Conservation (phyloP, 176 grass and related monocot genomes). For the Rhipidocladum racemiflorum region DNA sequence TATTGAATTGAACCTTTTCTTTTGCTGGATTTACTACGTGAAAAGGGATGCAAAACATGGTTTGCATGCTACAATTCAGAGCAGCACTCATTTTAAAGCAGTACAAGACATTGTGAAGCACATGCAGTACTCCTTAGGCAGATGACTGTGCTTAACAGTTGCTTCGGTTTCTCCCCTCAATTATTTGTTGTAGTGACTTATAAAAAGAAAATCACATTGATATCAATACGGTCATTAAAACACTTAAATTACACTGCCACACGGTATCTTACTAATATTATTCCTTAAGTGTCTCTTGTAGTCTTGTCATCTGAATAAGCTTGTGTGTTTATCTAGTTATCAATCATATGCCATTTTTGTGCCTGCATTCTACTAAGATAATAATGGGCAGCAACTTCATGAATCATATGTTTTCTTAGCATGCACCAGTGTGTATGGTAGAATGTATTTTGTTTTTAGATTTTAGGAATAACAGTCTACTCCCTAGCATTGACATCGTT, state of each 20-base stretch:
- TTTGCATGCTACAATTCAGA: background rate
- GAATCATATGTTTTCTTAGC: background rate
- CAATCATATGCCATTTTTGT: background rate
- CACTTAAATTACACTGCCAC: background rate
- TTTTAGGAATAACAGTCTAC: background rate
- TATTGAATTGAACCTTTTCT: background rate
- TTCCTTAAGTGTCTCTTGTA: background rate
- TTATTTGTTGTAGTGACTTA: background rate
- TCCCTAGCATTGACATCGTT: background rate
- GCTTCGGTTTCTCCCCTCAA: background rate
- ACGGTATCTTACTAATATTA: constrained; percentile 11
- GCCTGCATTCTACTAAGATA: background rate
- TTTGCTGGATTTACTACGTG: background rate
- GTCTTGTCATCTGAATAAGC: background rate
- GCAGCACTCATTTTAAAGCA: background rate
- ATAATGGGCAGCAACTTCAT: background rate
- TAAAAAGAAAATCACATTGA: background rate
- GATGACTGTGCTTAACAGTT: background rate
- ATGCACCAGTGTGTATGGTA: background rate
- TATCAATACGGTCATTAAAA: background rate
- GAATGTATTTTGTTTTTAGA: background rate
- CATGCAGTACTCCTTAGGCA: background rate
- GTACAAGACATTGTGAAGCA: background rate
- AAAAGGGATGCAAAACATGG: background rate
- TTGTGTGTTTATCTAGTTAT: background rate